Conservation (phyloP, 1,284 basidiomycete species). For the Ustilago crameri region DNA sequence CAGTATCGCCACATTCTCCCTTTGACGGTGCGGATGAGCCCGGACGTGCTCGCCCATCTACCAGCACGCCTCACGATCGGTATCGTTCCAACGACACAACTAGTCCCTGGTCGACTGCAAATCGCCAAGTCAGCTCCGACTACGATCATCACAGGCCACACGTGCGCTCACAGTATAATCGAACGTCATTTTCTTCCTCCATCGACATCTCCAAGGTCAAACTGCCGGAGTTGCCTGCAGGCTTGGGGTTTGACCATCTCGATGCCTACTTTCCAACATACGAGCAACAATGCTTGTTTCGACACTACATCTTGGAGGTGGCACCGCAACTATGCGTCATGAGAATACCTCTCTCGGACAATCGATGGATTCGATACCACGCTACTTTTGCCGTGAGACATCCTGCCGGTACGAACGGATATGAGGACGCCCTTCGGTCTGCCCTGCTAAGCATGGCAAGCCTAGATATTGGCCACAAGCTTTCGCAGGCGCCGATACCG, state of each 20-base stretch:
- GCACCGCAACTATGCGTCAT: conserved; percentile 41
- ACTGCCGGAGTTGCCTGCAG: conserved; percentile 33
- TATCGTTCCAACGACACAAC: conserved; percentile 8
- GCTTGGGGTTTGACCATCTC: conserved; percentile 39
- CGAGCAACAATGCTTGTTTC: conserved; percentile 44
- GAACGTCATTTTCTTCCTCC: conserved; percentile 14
- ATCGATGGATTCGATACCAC: conserved; percentile 44
- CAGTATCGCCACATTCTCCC: conserved; percentile 21
- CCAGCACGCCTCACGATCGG: conserved; percentile 26
- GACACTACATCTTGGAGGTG: conserved; percentile 44
- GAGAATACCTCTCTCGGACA: conserved; percentile 34
- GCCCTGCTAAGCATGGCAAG: conserved; percentile 41
- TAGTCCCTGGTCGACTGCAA: background rate
- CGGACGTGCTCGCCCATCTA: conserved; percentile 17
- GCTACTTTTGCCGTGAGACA: conserved; percentile 34
- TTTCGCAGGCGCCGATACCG: conserved; percentile 35
- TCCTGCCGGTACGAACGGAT: conserved; percentile 37
- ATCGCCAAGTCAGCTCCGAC: conserved; percentile 6
- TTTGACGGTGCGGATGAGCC: conserved; percentile 9
- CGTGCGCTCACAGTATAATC: conserved; percentile 1
- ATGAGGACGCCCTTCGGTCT: conserved; percentile 40
- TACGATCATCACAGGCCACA: conserved; percentile 32
- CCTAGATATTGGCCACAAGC: conserved; percentile 43
- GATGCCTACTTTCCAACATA: conserved; percentile 42
- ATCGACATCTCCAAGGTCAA: conserved; percentile 40